Evolutionary conservation across 78 protist genomes (phyloP), one percentile per base, ranked within the genome.

Genomic region (Trichosphaerium sp.): DNA sequence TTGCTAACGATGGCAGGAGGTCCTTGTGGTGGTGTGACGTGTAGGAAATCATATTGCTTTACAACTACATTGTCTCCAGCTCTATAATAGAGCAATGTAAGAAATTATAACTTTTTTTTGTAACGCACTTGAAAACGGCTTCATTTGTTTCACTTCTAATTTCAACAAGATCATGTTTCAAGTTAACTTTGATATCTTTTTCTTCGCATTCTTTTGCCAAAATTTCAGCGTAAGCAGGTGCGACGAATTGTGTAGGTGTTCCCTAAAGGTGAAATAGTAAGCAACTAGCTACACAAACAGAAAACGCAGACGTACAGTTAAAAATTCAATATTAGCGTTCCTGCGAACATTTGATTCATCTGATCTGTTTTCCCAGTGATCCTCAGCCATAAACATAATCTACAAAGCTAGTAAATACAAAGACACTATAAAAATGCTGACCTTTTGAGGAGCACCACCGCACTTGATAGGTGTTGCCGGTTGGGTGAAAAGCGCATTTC

Each of bases 391-490:
- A 71, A 74, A 83, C 80, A 83, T 61, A 23, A 83, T 65, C 72
- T n/a, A n/a, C n/a, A n/a, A n/a, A n/a, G n/a, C n/a, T n/a, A n/a
- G n/a, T n/a, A n/a, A n/a, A n/a, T n/a, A n/a, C n/a, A n/a, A n/a
- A n/a, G n/a, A n/a, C n/a, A n/a, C n/a, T n/a, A n/a, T n/a, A n/a
- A n/a, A n/a, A n/a, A n/a, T n/a, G n/a, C n/a, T n/a, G n/a, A n/a
- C n/a, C n/a, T 83, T 83, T 65, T 83, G 89, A 25, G 83, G 84
- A 0, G 89, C 89, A 31, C 89, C 89, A 23, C 78, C 89, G 62
- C 89, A 83, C 49, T 83, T 83, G 66, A 83, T 61, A 38, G 76
- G 74, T 0, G 75, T 49, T 0, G 43, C 38, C 21, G 89, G 89
- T 61, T 61, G 66, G 26, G 89, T 83, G 69, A 83, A 83, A 37